Evolutionary conservation across 495 filamentous ascomycete genomes (phyloP), one percentile per base, ranked within the genome.

Genomic region (Penicillium manginii): DNA sequence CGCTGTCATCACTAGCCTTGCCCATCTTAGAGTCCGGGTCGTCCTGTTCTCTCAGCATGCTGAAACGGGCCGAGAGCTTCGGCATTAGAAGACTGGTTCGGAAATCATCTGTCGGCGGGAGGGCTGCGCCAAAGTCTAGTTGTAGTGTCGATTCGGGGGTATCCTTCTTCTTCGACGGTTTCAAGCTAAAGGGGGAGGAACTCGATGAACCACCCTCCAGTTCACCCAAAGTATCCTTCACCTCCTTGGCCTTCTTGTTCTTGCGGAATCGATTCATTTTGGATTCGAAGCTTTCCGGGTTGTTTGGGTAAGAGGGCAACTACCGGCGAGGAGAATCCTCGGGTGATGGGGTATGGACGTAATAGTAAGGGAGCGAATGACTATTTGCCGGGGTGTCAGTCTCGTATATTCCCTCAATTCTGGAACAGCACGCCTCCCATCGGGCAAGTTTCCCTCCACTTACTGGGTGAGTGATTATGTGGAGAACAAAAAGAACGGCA

Each of bases 51-150:
- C 91, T 78, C 17, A 99, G 73, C 90, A 99, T 98, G 60, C 93
- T 97, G 71, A 99, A 99, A 3, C 94, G 85, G 17, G 94, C 91
- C 0, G 93, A 96, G 3, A 99, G 80, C 49, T 93, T 94, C 6
- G 92, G 90, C 94, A 99, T 96, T 22, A 99, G 73, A 46, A 98
- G 73, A 77, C 96, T 98, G 6, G 94, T 99, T n/a, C 94, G 88
- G 64, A 99, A 98, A 73, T 97, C 84, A 69, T 98, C 92, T 17
- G 78, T 84, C 0, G 92, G 81, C 3, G 94, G 94, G 5, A 99
- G 77, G 4, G 85, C 93, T 19, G 72, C 77, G 3, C 87, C 71
- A 17, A 97, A 74, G 58, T 98, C 88, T 40, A 97, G 63, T 31
- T 91, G 78, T 15, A 78, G 79, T 69, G 87, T 88, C 5, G 80